Evolutionary conservation across 2,329 filamentous ascomycete species (phyloP), one percentile per base, ranked within the genome.

Genomic region (Trichoderma hamatum): DNA sequence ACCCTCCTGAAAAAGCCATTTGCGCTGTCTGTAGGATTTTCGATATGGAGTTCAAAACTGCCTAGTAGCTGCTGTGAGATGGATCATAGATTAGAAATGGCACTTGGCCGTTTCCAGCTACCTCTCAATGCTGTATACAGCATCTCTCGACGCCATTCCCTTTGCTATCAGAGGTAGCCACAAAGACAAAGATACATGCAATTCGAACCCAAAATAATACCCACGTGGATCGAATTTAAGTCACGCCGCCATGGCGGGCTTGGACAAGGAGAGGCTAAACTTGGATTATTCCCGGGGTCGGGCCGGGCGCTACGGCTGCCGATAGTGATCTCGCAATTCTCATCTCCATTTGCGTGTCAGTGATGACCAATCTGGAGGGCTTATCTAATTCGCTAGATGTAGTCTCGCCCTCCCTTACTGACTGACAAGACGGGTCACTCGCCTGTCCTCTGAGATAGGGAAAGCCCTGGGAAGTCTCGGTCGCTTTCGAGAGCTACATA

Each of bases 361-460:
- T 59, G 54, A 59, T 67, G 64, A 67, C 64, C 64, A 67, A 67
- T 67, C 64, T 21, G 28, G 49, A n/a, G 16, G n/a, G 43, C 54
- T 34, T 10, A 9, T 67, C 3, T 58, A 28, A 51, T 59, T 36
- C 61, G 54, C 52, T 39, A n/a, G 21, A 19, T 51, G 51, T 21
- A 3, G 9, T 11, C 24, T 30, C 26, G 14, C 26, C 21, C 63
- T n/a, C 28, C 21, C 46, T 49, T 49, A 36, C 63, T 65, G 51
- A 56, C 63, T 65, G 51, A 56, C 51, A 19, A 14, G 56, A 26
- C 34, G 9, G 32, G 19, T 10, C 14, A 32, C 26, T 6, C 2
- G 49, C 34, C n/a, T n/a, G 54, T n/a, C 52, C 4, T 49, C 28
- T 21, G 16, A 56, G 19, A 34, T 21, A 32, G 46, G 26, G 9